Evolutionary conservation across 805 yeast genomes (phyloP).

Genomic region (Candida koratica): DNA sequence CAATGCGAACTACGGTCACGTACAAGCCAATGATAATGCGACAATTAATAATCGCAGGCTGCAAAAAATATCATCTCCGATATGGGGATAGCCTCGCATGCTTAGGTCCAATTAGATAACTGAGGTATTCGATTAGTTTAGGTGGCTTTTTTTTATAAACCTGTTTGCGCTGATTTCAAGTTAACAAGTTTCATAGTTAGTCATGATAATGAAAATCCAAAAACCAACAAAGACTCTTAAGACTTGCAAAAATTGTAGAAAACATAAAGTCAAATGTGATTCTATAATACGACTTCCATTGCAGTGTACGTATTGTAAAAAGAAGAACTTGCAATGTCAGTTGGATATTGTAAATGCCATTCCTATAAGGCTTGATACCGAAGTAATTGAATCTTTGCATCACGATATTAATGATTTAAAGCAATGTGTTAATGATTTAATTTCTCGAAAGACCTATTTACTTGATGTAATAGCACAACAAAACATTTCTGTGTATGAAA

Average conservation of each 20-base stretch:
- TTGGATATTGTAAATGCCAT: slow-evolving; percentile 51
- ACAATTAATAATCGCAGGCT: slow-evolving; percentile 4
- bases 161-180: not conserved
- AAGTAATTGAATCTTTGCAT: slow-evolving; percentile 22
- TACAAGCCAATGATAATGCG: slow-evolving; percentile 1
- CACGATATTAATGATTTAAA: slow-evolving; percentile 25
- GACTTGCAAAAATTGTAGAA: slow-evolving; percentile 62
- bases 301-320: slow-evolving; percentile 56
- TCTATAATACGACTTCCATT: slow-evolving; percentile 48
- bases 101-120: slow-evolving; percentile 4
- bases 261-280: slow-evolving; percentile 65
- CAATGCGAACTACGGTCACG: slow-evolving; percentile 6
- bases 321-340: slow-evolving; percentile 48
- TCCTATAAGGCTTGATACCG: slow-evolving; percentile 41
- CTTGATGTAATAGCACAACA: slow-evolving; percentile 9
- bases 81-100: slow-evolving; percentile 7
- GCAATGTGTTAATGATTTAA: slow-evolving; percentile 21
- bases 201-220: slow-evolving; percentile 9
- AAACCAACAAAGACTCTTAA: slow-evolving; percentile 32
- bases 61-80: slow-evolving; percentile 6
- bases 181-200: slow-evolving; percentile 2
- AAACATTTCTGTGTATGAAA: slow-evolving; percentile 21
- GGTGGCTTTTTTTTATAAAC: not conserved
- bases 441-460: slow-evolving; percentile 19
- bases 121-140: slow-evolving; percentile 2